Evolutionary conservation across 345 rosid genomes (phyloP).

Genomic region (Citrus sp.): DNA sequence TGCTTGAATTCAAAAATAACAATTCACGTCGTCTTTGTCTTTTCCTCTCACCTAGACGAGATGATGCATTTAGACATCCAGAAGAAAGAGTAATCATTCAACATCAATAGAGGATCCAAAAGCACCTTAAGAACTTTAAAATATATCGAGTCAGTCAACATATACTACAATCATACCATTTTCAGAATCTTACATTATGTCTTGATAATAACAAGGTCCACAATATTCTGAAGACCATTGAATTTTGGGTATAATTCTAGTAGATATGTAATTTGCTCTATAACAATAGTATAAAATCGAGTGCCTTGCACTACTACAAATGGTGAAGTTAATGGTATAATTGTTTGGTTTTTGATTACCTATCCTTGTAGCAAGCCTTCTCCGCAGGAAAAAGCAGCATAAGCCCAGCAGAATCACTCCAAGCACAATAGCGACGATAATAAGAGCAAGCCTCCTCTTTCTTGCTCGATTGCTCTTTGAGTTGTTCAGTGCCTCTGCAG

Average conservation of each 20-base stretch:
- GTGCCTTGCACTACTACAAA: neutral
- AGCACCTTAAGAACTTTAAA: neutral
- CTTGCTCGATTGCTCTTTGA: neutral
- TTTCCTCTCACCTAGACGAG: neutral
- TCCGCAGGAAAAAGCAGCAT: neutral
- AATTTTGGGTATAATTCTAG: too few species aligned
- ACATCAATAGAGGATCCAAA: too few species aligned
- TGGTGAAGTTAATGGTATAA: neutral
- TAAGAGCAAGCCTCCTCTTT: neutral
- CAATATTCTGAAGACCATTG: too few species aligned
- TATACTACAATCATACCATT: neutral
- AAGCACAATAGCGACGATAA: neutral
- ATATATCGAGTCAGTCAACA: neutral
- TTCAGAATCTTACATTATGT: neutral
- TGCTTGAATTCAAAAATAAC: neutral
- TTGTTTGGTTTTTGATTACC: neutral
- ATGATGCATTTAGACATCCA: neutral
- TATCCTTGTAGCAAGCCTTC: neutral
- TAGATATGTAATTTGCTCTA: too few species aligned
- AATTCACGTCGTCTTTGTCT: neutral
- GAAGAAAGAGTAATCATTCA: neutral
- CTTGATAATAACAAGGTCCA: neutral
- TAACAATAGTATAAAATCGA: neutral
- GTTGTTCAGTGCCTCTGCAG: neutral
- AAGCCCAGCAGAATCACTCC: neutral